A percentile compares a stretch with the other conserved stretches of the same genome.
Evolutionary conservation across 108 stramenopile species (phyloP).

Genomic region (Cylindrotheca closterium): DNA sequence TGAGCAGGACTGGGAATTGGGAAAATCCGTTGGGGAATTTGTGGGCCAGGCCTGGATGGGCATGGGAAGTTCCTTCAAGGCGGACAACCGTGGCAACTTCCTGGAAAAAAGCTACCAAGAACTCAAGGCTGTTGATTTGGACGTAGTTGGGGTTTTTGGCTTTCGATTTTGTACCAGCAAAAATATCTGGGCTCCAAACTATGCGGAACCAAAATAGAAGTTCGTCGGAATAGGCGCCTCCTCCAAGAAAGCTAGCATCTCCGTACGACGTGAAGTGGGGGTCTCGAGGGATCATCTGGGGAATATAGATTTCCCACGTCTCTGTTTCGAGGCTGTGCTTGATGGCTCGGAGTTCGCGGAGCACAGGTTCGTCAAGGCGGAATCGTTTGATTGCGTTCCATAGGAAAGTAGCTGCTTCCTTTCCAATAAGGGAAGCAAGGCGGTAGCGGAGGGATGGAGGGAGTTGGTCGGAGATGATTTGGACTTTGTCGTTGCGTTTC

Average conservation of each 20-base stretch:
- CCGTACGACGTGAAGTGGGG: neutral
- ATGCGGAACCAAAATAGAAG: neutral
- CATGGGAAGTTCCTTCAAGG: neutral
- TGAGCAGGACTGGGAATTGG: neutral
- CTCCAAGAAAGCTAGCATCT: constrained; percentile 1
- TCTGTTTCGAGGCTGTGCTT: neutral
- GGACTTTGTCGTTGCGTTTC: neutral
- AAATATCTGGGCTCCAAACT: neutral
- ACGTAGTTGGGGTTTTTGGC: neutral
- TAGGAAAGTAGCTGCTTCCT: neutral
- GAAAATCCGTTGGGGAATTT: neutral
- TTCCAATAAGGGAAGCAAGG: neutral
- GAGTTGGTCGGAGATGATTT: neutral
- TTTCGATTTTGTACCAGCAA: neutral
- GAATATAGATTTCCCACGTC: neutral
- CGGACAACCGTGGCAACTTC: neutral
- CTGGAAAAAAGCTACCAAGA: neutral
- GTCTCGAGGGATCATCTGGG: constrained; percentile 1
- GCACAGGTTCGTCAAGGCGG: neutral
- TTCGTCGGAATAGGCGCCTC: neutral
- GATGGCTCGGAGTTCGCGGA: neutral
- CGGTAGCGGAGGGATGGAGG: neutral
- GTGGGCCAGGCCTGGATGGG: neutral
- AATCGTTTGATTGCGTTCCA: neutral
- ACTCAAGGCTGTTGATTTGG: constrained; percentile 8